These are phyloP conservation scores for Boehmeria nivea DNA, from an alignment of 306 rosid species.

Conservation along the genomic window DNA sequence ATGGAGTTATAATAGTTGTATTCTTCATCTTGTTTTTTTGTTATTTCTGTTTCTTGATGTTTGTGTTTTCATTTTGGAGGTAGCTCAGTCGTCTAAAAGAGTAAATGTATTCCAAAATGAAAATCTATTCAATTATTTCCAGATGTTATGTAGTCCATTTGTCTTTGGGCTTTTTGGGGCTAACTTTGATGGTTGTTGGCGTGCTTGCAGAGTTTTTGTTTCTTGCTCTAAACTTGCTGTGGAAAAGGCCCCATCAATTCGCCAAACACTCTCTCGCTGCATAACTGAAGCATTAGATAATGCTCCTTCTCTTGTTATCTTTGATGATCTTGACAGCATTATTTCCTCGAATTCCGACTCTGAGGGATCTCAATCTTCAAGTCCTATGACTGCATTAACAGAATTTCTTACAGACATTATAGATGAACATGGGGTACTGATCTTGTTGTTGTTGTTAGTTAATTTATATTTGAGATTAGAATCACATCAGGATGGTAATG, in stretches of 20 bases:
- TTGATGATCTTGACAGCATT: conserved; percentile 87
- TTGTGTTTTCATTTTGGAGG: neutral
- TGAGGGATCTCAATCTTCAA: conserved; percentile 68
- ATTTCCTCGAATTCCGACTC: conserved; percentile 55
- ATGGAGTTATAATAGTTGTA: conserved; percentile 29
- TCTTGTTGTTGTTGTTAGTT: conserved; percentile 11
- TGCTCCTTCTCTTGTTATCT: conserved; percentile 85
- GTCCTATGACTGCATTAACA: conserved; percentile 52
- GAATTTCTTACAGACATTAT: conserved; percentile 68
- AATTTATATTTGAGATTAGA: neutral
- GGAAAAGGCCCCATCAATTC: conserved; percentile 66
- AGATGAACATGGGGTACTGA: conserved; percentile 82
- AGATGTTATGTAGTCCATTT: no score
- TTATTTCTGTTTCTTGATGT: conserved; percentile 1
- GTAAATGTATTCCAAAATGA: neutral
- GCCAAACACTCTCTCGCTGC: conserved; percentile 56
- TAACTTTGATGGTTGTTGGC: no score
- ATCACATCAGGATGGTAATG: conserved; percentile 2
- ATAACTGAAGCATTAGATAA: conserved; percentile 76
- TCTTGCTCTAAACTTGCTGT: conserved; percentile 70
- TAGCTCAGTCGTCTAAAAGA: neutral
- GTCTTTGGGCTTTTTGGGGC: no score
- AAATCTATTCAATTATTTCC: neutral
- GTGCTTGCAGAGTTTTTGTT: conserved; percentile 61
- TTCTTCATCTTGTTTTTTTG: neutral